A percentile compares a stretch with the other conserved stretches of the same genome.
Evolutionary conservation across 2,329 filamentous ascomycete genomes (phyloP).

Genomic region (Penicillium sp.): DNA sequence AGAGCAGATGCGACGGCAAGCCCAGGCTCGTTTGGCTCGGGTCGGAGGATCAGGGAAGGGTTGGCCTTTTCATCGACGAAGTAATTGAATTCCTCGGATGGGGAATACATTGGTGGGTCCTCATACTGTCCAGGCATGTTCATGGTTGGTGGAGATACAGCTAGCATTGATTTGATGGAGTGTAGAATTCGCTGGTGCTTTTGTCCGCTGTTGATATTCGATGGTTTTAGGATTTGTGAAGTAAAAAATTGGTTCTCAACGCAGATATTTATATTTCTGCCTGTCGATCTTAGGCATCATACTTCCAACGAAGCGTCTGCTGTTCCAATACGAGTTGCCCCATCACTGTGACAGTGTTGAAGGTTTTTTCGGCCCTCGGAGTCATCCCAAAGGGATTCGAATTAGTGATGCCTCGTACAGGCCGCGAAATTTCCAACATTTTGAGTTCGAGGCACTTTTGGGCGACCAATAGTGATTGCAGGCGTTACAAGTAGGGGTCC

Average conservation of each 20-base stretch:
- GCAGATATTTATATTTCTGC: background rate
- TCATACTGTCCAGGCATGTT: background rate
- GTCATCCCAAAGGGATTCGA: background rate
- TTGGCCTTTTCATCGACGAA: conserved; percentile 6
- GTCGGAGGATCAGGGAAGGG: conserved; percentile 13
- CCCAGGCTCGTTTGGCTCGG: conserved; percentile 16
- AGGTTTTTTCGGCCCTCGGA: background rate
- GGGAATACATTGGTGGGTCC: conserved; percentile 10
- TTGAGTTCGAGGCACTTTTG: background rate
- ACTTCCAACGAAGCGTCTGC: background rate
- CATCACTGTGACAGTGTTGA: background rate
- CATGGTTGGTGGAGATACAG: conserved; percentile 1
- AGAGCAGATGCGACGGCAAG: conserved; percentile 20
- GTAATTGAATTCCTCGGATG: background rate
- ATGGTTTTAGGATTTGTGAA: background rate
- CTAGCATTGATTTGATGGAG: background rate
- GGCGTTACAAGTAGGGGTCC: background rate
- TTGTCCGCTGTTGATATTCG: background rate
- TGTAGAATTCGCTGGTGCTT: background rate
- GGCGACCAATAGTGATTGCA: background rate
- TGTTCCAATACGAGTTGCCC: background rate
- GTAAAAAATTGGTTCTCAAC: background rate
- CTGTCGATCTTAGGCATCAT: background rate
- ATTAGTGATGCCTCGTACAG: background rate
- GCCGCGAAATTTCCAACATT: background rate